Base-by-base conservation (phyloP, 2,329 filamentous ascomycete genomes). In the Penicillium sp. region DNA sequence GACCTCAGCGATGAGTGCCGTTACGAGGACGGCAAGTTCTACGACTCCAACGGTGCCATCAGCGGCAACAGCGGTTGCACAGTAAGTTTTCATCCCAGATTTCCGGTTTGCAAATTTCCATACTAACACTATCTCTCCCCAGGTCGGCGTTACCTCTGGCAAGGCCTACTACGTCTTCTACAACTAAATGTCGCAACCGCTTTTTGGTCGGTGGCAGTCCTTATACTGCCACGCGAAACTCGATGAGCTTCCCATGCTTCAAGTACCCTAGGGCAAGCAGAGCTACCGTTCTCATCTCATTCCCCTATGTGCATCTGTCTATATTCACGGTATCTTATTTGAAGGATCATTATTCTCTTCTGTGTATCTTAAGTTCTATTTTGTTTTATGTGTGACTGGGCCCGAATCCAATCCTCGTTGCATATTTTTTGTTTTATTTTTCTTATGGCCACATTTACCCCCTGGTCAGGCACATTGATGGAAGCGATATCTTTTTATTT, bases 61-160 rank as follows among this genome's bases (percentile, higher is more conserved):
- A 83, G 83, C 63, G 71, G 76, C 59, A 81, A 78, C 61, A 49
- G 55, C 37, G 91, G 91, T 59, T 96, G 91, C 85, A 96, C 91
- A 50, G 91, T 94, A 86, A 83, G 89, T 84, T 59, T 51, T 35
- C 6, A 15, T 25, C 47, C 23, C 17, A 41, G 41, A 12, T 8
- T 7, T 9, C 21, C 9, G 0, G 6, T 25, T n/a, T 25, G 15
- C 31, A 15, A 53, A 29, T 17, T 60, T 58, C 58, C 56, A 57
- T 59, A 56, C 54, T 56, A 42, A 46, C 31, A 13, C 43, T 15
- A 53, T 4, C 3, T 33, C 51, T 69, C 27, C 41, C 37, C 51
- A 84, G 81, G 80, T 82, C 56, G 72, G 79, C 58, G 72, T 82
- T 56, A 70, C 75, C 59, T 79, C 78, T 29, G 82, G 82, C 59